Evolutionary conservation across 2,329 filamentous ascomycete species (phyloP).

Genomic region (Penicillium sp.): DNA sequence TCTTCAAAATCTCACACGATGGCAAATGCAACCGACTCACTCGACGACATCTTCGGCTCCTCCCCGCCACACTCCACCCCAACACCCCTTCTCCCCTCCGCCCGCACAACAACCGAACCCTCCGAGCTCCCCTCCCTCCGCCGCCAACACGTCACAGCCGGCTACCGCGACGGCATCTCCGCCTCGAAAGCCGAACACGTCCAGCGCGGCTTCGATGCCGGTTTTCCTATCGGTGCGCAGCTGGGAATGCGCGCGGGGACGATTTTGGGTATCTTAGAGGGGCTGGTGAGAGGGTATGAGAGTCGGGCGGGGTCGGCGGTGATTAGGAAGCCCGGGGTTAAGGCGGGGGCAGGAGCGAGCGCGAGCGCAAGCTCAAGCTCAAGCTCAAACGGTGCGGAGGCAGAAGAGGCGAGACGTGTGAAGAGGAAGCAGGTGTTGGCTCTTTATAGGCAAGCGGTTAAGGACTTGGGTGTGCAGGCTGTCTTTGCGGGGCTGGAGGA

Average conservation of each 20-base stretch:
- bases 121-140: slow-evolving; percentile 78
- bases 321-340: slow-evolving; percentile 32
- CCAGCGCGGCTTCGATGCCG: slow-evolving; percentile 90
- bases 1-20: slow-evolving; percentile 16
- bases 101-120: slow-evolving; percentile 42
- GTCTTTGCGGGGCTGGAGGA: slow-evolving; percentile 60
- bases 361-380: not conserved
- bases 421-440: slow-evolving; percentile 39
- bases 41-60: slow-evolving; percentile 50
- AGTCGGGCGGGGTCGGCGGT: slow-evolving; percentile 30
- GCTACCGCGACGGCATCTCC: slow-evolving; percentile 87
- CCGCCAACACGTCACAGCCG: slow-evolving; percentile 77
- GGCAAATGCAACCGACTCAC: slow-evolving; percentile 28
- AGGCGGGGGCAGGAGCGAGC: slow-evolving; percentile 21
- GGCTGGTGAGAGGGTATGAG: slow-evolving; percentile 55
- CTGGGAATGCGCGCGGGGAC: slow-evolving; percentile 76
- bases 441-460: slow-evolving; percentile 53
- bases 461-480: slow-evolving; percentile 64
- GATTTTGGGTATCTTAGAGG: slow-evolving; percentile 78
- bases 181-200: slow-evolving; percentile 75
- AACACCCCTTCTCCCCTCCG: not conserved
- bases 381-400: not conserved
- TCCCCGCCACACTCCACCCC: slow-evolving; percentile 34
- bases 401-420: slow-evolving; percentile 30
- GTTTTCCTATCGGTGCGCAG: slow-evolving; percentile 81